These are phyloP conservation scores for Moricandia arvensis DNA, from an alignment of 345 rosid species.

Conservation along the genomic window DNA sequence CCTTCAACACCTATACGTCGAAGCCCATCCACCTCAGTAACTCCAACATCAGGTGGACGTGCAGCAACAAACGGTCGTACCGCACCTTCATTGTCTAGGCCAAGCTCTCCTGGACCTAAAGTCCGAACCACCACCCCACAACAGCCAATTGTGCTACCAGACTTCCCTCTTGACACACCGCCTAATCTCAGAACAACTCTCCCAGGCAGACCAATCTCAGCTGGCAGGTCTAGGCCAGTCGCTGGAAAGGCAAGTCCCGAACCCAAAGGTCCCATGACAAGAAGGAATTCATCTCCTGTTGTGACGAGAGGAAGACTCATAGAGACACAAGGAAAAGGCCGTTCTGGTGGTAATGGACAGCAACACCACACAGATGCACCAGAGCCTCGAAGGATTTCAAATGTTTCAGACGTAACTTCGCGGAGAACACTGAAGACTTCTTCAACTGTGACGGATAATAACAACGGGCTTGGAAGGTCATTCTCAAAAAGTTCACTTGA, in stretches of 20 bases:
- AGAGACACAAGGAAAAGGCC: conserved; percentile 67
- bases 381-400: conserved; percentile 59
- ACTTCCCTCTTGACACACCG: conserved; percentile 86
- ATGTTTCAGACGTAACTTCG: conserved; percentile 53
- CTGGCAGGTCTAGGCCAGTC: conserved; percentile 90
- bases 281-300: conserved; percentile 82
- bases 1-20: conserved; percentile 92
- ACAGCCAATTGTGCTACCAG: conserved; percentile 77
- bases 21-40: conserved; percentile 51
- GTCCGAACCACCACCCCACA: conserved; percentile 53
- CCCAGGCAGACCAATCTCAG: conserved; percentile 92
- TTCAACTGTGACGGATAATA: conserved; percentile 53
- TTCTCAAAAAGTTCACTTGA: conserved; percentile 92
- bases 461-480: conserved; percentile 80
- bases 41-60: conserved; percentile 63
- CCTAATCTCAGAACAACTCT: conserved; percentile 89
- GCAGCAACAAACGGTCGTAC: conserved; percentile 57
- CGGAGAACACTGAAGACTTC: conserved; percentile 59
- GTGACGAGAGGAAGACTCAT: conserved; percentile 73
- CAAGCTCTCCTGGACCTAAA: conserved; percentile 88
- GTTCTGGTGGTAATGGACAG: conserved; percentile 43
- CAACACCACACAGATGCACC: conserved; percentile 49
- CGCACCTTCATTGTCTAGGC: conserved; percentile 67
- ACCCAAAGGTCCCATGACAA: conserved; percentile 47
- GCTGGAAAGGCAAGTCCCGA: conserved; percentile 59